These are phyloP conservation scores for Delitschia confertaspora DNA, from an alignment of 495 filamentous ascomycete genomes.

Conservation along the genomic window DNA sequence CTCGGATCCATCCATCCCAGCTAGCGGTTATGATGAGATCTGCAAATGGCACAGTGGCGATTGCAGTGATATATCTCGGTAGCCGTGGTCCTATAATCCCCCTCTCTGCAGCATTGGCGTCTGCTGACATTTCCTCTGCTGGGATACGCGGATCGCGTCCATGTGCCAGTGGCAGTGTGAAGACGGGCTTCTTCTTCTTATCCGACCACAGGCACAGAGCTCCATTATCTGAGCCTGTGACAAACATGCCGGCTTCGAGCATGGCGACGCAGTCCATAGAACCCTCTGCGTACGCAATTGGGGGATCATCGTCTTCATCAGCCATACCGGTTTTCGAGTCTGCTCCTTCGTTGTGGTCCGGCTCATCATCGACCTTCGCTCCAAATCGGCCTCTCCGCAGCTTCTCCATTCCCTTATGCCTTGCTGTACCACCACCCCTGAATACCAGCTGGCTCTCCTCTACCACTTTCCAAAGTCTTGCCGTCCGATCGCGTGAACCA, in stretches of 20 bases:
- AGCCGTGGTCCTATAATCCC: slow-evolving; percentile 48
- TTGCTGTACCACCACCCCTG: slow-evolving; percentile 61
- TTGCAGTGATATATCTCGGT: slow-evolving; percentile 77
- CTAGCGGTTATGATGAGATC: slow-evolving; percentile 83
- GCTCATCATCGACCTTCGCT: slow-evolving; percentile 13
- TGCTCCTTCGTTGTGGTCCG: slow-evolving; percentile 9
- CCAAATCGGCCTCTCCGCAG: slow-evolving; percentile 16
- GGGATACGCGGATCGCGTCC: slow-evolving; percentile 63
- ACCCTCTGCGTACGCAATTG: slow-evolving; percentile 58
- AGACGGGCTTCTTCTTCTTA: slow-evolving; percentile 92
- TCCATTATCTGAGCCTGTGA: slow-evolving; percentile 89
- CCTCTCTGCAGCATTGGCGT: slow-evolving; percentile 45
- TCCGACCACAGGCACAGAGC: slow-evolving; percentile 76
- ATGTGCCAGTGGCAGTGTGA: slow-evolving; percentile 69
- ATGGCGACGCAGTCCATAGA: slow-evolving; percentile 84
- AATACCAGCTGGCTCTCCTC: slow-evolving; percentile 95
- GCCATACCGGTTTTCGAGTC: slow-evolving; percentile 6
- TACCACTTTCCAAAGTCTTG: slow-evolving; percentile 92
- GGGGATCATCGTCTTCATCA: slow-evolving; percentile 12
- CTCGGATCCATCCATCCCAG: slow-evolving; percentile 83
- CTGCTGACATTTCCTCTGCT: slow-evolving; percentile 60
- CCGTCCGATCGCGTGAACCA: slow-evolving; percentile 82
- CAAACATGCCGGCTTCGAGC: slow-evolving; percentile 80
- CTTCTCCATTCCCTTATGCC: slow-evolving; percentile 42
- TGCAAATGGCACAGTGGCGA: slow-evolving; percentile 75